Base-by-base conservation (phyloP, 2,329 filamentous ascomycete species). In the Neofusicoccum parvum region DNA sequence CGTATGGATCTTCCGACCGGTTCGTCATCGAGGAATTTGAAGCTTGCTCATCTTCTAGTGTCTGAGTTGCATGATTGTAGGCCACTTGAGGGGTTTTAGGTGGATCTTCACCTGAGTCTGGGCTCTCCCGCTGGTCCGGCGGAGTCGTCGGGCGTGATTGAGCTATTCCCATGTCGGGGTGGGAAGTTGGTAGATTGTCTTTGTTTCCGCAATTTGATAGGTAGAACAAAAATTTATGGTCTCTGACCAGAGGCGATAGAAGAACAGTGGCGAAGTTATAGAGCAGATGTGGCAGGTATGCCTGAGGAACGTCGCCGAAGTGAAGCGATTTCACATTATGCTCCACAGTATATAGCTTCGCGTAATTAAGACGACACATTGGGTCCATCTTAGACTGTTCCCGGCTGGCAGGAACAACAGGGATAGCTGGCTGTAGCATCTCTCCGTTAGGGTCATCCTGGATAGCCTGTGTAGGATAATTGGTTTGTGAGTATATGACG, bases 261-360 rank as follows among this genome's bases (percentile, higher is more conserved):
- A 9, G 39, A 15, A 39, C 41, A 3, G 41, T 10, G 14, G 43
- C 41, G 45, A 64, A 64, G 41, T 64, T 64, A 12, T 46, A 20
- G 5, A 3, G 50, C 7, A 64, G n/a, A 3, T 5, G 17, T 9
- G 41, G 27, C 3, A 20, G 10, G 12, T 11, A 39, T 7, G 5
- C 62, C 1, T n/a, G 39, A 37, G 50, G 17, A 15, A 73, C 72
- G 1, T 64, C 15, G 1, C 72, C 72, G 64, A 74, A 73, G 32
- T 71, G 67, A 17, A 69, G 60, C 3, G 73, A 69, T 37, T 75
- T 75, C n/a, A 75, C 71, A 36, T 74, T 73, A 45, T 74, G 71
- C 50, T 73, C 72, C 0, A 75, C 68, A 0, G 72, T 72, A 45
- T 74, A 73, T 5, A 69, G 56, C 34, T 73, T 73, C 5, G 56